phyloP scores from a whole-genome alignment of 768 basidiomycete species.

The Mycena alexandri region DNA sequence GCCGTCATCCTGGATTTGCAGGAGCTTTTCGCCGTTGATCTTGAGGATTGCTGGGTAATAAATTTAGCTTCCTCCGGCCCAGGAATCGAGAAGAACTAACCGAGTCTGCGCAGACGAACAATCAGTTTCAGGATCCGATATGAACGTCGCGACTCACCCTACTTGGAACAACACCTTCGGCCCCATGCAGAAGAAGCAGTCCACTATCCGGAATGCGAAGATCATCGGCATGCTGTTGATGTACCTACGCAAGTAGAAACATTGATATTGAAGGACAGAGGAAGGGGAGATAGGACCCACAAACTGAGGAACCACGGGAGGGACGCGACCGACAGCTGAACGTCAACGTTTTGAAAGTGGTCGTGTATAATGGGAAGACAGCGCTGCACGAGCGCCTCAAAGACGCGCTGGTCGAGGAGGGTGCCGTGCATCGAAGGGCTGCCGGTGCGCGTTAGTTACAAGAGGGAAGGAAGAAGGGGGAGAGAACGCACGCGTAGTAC shows the following conservation, averaged over 20 bases:
- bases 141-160: conserved; percentile 69
- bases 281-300: conserved; percentile 60
- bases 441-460: conserved; percentile 25
- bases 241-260: conserved; percentile 58
- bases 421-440: conserved; percentile 99
- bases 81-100: conserved; percentile 52
- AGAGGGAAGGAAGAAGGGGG: not conserved
- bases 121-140: conserved; percentile 8
- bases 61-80: conserved; percentile 12
- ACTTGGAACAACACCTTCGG: conserved; percentile 99
- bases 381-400: conserved; percentile 91
- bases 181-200: conserved; percentile 99
- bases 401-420: conserved; percentile 97
- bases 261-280: not conserved
- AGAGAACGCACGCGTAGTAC: conserved; percentile 85
- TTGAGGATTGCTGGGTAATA: conserved; percentile 85
- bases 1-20: conserved; percentile 96
- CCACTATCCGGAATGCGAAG: conserved; percentile 97
- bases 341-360: conserved; percentile 91
- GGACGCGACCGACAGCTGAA: conserved; percentile 96
- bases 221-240: conserved; percentile 98
- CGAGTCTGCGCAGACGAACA: conserved; percentile 47
- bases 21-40: conserved; percentile 93
- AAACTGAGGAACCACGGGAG: conserved; percentile 98
- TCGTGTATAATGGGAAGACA: conserved; percentile 95